Evolutionary conservation across 192 early-diverging fungal genomes (phyloP), one percentile per base, ranked within the genome.

Genomic region (Coemansia sp.): DNA sequence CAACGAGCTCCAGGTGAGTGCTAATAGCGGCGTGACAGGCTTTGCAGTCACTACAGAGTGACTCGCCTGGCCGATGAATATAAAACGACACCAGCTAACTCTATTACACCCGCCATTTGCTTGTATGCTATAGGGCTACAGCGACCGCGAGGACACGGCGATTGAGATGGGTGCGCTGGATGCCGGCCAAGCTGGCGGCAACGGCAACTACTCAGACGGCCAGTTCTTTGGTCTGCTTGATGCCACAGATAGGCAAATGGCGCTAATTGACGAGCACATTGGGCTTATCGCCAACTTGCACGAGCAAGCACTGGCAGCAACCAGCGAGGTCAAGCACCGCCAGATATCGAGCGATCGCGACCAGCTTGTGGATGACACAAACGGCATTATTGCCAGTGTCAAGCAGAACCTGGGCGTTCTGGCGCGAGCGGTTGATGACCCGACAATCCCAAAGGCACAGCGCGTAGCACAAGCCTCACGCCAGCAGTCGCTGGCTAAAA

Each of bases 1-100:
- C 39, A 55, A 56, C 18, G 76, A 78, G 46, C 65, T 78, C 22
- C 68, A 68, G 69, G 68, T 72, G 40, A 49, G 76, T 67, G n/a
- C 8, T 5, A 14, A 30, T 30, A 8, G n/a, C 9, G 10, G 3
- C 3, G 10, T 11, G 10, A 14, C 34, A 11, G 5, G 18, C 45
- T 29, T 3, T 25, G n/a, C n/a, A n/a, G n/a, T n/a, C n/a, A n/a
- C n/a, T n/a, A n/a, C n/a, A n/a, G n/a, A n/a, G n/a, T n/a, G n/a
- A n/a, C n/a, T n/a, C n/a, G n/a, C n/a, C n/a, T n/a, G n/a, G n/a
- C n/a, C n/a, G n/a, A n/a, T n/a, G n/a, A n/a, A n/a, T n/a, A n/a
- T n/a, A 53, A 8, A 13, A 19, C 15, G 15, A 10, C 22, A 41
- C 14, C 18, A n/a, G 34, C 51, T n/a, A 36, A 13, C 2, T 46